Conservation (phyloP, 176 grass and related monocot genomes). For the Ensete glaucum region DNA sequence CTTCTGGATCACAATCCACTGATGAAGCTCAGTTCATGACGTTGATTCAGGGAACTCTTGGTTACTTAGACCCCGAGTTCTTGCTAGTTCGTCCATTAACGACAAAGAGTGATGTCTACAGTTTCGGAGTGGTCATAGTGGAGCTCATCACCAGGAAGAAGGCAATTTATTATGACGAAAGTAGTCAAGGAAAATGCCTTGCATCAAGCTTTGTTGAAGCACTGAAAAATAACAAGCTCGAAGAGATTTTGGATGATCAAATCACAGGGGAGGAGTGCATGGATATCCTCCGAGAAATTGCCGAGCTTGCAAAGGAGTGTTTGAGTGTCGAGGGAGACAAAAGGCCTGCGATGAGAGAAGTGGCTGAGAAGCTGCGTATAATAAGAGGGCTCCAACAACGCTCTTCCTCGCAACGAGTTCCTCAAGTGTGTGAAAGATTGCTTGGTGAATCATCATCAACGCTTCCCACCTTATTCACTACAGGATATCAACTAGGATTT, state of each 20-base stretch:
- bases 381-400: constrained; percentile 34
- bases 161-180: constrained; percentile 37
- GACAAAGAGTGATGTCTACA: constrained; percentile 54
- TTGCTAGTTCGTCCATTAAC: constrained; percentile 41
- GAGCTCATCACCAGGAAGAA: constrained; percentile 63
- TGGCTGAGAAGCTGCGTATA: constrained; percentile 31
- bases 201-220: constrained; percentile 38
- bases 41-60: constrained; percentile 48
- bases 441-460: constrained; percentile 21
- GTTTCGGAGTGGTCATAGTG: constrained; percentile 48
- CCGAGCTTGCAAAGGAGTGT: constrained; percentile 37
- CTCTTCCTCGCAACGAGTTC: constrained; percentile 4
- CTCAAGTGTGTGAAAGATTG: constrained; percentile 32
- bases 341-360: constrained; percentile 53
- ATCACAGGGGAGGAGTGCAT: constrained; percentile 24
- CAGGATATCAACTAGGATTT: too few species aligned
- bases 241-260: constrained; percentile 40
- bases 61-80: constrained; percentile 59
- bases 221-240: constrained; percentile 17
- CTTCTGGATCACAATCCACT: constrained; percentile 41
- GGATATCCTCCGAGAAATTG: constrained; percentile 31
- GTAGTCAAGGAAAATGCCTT: constrained; percentile 33
- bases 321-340: constrained; percentile 42
- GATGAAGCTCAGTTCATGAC: constrained; percentile 45
- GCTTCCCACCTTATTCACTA: too few species aligned